A percentile compares a stretch with the other conserved stretches of the same genome.
Conservation (phyloP, 495 filamentous ascomycete genomes). For the Halenospora varia region DNA sequence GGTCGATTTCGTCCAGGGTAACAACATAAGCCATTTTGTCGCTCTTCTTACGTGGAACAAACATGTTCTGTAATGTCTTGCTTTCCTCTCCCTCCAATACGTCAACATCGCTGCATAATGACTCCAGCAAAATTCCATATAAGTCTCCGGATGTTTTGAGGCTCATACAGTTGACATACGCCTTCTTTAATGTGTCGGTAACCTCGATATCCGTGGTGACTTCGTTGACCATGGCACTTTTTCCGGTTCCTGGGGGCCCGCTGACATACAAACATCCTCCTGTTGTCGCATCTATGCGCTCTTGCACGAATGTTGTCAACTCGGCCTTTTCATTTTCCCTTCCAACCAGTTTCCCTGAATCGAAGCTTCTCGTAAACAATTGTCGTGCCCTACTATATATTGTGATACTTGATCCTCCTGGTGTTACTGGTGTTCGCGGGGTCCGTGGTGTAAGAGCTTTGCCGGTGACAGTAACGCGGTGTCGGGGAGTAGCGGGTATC, state of each 20-base stretch:
- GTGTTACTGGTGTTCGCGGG: constrained; percentile 62
- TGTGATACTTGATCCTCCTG: constrained; percentile 52
- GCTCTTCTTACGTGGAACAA: constrained; percentile 53
- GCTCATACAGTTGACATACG: constrained; percentile 94
- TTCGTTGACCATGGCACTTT: constrained; percentile 86
- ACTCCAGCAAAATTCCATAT: constrained; percentile 62
- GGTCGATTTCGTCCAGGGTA: constrained; percentile 91
- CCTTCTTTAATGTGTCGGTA: too few species aligned
- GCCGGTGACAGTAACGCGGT: constrained; percentile 58
- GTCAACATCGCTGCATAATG: constrained; percentile 41
- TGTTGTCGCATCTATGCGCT: constrained; percentile 51
- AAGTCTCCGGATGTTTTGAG: constrained; percentile 81
- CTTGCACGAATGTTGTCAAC: constrained; percentile 63
- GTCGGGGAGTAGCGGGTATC: constrained; percentile 63
- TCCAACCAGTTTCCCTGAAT: constrained; percentile 73
- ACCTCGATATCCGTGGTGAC: too few species aligned
- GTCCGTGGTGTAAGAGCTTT: constrained; percentile 66
- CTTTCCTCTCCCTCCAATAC: constrained; percentile 49
- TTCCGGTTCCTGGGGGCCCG: constrained; percentile 93
- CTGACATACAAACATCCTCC: constrained; percentile 94
- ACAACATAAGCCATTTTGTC: constrained; percentile 61
- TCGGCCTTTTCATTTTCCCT: constrained; percentile 75
- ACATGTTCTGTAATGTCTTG: constrained; percentile 56
- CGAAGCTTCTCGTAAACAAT: constrained; percentile 74
- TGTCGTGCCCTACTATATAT: constrained; percentile 86